These are phyloP conservation scores for Suillus subluteus DNA, from an alignment of 768 basidiomycete genomes.

Conservation along the genomic window DNA sequence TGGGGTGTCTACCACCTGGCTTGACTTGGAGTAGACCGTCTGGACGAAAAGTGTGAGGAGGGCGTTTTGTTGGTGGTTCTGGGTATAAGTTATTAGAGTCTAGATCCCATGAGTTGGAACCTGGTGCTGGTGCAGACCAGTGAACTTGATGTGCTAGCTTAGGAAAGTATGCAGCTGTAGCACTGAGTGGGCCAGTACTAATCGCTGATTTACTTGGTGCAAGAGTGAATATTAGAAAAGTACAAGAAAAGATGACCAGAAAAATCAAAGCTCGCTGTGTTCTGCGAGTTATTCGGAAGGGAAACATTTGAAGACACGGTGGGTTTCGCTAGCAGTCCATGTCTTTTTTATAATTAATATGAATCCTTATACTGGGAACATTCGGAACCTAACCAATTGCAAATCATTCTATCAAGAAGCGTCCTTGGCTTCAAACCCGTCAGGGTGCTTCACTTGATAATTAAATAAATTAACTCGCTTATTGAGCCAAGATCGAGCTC, in stretches of 20 bases:
- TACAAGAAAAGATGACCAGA: not conserved
- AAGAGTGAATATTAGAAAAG: not conserved
- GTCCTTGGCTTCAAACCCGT: too few relatives aligned
- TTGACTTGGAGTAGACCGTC: conserved; percentile 43
- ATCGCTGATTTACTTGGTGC: not conserved
- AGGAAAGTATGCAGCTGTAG: not conserved
- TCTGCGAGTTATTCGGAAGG: not conserved
- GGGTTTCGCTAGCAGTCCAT: too few relatives aligned
- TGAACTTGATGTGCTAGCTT: not conserved
- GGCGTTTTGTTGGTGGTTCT: not conserved
- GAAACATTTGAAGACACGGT: not conserved
- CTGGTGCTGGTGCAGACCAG: not conserved
- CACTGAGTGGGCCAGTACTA: not conserved
- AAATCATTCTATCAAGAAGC: too few relatives aligned
- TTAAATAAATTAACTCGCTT: too few relatives aligned
- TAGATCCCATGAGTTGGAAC: not conserved
- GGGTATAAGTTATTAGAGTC: not conserved
- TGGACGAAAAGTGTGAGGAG: conserved; percentile 23
- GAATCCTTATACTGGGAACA: too few relatives aligned
- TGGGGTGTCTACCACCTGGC: conserved; percentile 44
- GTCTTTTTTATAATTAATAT: too few relatives aligned
- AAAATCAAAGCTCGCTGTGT: not conserved
- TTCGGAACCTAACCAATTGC: too few relatives aligned
- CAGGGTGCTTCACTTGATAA: too few relatives aligned
- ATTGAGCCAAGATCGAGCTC: too few relatives aligned